Evolutionary conservation across 306 rosid species (phyloP).

Genomic region (Gastrolobium bilobum): DNA sequence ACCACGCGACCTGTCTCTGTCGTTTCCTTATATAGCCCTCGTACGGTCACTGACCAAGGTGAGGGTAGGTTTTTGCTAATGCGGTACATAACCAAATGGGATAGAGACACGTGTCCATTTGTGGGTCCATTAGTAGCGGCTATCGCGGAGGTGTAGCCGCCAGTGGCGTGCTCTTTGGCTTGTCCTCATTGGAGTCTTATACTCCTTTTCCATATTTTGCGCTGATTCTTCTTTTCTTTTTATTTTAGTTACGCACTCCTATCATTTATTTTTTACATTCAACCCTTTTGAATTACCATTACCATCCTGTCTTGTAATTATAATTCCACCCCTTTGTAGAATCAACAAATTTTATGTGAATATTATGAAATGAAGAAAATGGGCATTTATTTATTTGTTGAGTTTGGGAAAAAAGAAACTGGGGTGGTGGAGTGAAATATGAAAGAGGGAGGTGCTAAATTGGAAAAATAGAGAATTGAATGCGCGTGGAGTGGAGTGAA

Average conservation of each 20-base stretch:
- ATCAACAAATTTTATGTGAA: too few relatives aligned
- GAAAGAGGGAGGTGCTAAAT: background rate
- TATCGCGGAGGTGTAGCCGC: slow-evolving; percentile 46
- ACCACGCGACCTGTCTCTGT: slow-evolving; percentile 35
- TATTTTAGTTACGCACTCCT: too few relatives aligned
- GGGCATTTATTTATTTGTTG: too few relatives aligned
- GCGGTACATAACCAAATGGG: fast-evolving
- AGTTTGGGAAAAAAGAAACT: too few relatives aligned
- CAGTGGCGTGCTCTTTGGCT: slow-evolving; percentile 42
- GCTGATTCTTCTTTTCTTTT: background rate
- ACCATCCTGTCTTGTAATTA: too few relatives aligned
- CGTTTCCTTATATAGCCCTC: background rate
- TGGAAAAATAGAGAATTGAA: background rate
- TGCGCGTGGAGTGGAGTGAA: slow-evolving; percentile 18
- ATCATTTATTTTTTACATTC: too few relatives aligned
- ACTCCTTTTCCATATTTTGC: background rate
- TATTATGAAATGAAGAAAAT: too few relatives aligned
- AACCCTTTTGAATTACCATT: too few relatives aligned
- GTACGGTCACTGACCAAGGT: slow-evolving; percentile 12
- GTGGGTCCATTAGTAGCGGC: background rate
- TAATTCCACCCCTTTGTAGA: too few relatives aligned
- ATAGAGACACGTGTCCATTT: background rate
- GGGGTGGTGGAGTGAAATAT: too few relatives aligned
- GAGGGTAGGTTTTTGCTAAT: slow-evolving; percentile 4
- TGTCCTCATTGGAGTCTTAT: background rate